A percentile compares a stretch with the other conserved stretches of the same genome.
These are phyloP conservation scores for Psidium friedrichsthalianum DNA, from an alignment of 345 rosid species.

Conservation along the genomic window DNA sequence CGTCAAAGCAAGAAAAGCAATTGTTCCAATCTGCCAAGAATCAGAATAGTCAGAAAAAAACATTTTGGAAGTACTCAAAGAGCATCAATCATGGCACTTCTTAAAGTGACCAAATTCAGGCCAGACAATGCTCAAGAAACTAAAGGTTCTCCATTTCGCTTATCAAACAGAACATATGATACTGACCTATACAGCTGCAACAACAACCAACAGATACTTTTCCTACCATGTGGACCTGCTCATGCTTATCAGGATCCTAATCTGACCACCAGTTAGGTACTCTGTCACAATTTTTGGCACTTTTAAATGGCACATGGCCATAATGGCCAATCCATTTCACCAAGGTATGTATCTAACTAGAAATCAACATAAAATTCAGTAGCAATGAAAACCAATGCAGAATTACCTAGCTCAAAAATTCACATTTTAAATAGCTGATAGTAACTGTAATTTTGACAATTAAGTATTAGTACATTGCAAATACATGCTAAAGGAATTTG, in stretches of 20 bases:
- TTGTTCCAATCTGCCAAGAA: no score
- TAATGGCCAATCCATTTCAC: no score
- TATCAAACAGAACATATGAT: not conserved
- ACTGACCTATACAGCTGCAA: not conserved
- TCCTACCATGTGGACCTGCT: not conserved
- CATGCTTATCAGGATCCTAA: not conserved
- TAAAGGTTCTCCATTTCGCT: not conserved
- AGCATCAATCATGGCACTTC: not conserved
- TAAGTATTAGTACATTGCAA: not conserved
- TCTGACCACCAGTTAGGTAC: not conserved
- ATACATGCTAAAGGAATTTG: not conserved
- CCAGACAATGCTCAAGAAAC: not conserved
- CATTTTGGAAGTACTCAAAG: not conserved
- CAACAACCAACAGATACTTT: not conserved
- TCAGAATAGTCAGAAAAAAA: conserved; percentile 1
- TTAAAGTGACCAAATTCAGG: not conserved
- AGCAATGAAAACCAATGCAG: no score
- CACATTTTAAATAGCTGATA: no score
- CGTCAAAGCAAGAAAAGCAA: no score
- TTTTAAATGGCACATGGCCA: not conserved
- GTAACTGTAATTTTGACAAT: no score
- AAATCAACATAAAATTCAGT: no score
- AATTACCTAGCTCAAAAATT: no score
- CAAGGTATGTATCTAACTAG: no score
- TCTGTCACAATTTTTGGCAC: not conserved